phyloP scores from a whole-genome alignment of 192 early-diverging fungal species.

The Allomyces javanicus region DNA sequence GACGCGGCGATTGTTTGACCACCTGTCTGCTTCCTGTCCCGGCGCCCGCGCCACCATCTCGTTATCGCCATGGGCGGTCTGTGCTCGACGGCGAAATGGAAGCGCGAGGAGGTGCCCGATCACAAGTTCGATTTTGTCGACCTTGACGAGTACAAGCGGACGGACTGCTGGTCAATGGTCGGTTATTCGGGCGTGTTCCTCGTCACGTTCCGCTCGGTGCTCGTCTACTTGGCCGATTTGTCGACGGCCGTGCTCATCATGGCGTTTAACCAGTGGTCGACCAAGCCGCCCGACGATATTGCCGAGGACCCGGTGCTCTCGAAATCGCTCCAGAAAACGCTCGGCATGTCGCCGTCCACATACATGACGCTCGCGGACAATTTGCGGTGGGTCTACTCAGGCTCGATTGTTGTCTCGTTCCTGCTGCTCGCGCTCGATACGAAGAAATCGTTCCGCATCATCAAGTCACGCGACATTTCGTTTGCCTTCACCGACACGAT shows the following conservation, averaged over 20 bases:
- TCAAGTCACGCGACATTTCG: slow-evolving; percentile 50
- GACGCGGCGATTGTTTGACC: no score
- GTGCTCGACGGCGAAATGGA: slow-evolving; percentile 34
- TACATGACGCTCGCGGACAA: background rate
- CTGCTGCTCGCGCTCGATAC: slow-evolving; percentile 45
- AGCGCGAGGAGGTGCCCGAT: slow-evolving; percentile 53
- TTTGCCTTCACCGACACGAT: slow-evolving; percentile 52
- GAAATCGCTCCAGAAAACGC: slow-evolving; percentile 10
- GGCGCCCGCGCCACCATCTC: no score
- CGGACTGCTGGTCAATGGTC: slow-evolving; percentile 18
- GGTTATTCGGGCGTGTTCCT: slow-evolving; percentile 38
- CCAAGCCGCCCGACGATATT: background rate
- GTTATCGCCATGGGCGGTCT: background rate
- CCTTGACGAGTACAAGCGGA: slow-evolving; percentile 45
- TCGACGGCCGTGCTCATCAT: slow-evolving; percentile 48
- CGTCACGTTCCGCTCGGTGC: slow-evolving; percentile 43
- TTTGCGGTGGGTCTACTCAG: slow-evolving; percentile 3
- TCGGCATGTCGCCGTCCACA: slow-evolving; percentile 8
- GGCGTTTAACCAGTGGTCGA: slow-evolving; percentile 9
- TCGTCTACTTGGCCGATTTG: slow-evolving; percentile 64
- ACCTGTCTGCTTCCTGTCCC: no score
- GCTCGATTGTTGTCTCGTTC: slow-evolving; percentile 48
- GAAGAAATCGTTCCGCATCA: slow-evolving; percentile 39
- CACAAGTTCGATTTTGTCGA: slow-evolving; percentile 81
- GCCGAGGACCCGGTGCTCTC: slow-evolving; percentile 1